Percentiles rank a stretch among this genome's conserved stretches.
Evolutionary conservation across 768 basidiomycete genomes (phyloP).

Genomic region (Hypholoma sublateritium): DNA sequence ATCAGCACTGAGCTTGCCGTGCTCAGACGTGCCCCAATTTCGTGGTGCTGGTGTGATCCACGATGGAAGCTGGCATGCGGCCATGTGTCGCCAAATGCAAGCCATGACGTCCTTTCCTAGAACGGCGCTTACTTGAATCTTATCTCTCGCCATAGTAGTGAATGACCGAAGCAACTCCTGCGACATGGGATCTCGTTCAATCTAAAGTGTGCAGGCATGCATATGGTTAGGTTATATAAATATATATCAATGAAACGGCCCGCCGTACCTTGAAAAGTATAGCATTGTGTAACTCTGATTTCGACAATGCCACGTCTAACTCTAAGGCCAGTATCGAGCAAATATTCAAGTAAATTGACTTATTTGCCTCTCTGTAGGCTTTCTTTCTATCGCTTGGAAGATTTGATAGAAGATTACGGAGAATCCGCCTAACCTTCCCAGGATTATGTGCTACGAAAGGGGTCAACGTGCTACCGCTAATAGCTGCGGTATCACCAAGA

Average conservation of each 20-base stretch:
- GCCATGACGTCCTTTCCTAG: slow-evolving; percentile 30
- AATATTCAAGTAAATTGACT: background rate
- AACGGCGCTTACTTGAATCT: slow-evolving; percentile 3
- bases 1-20: slow-evolving; percentile 32
- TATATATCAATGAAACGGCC: background rate
- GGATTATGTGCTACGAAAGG: too few relatives aligned
- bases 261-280: background rate
- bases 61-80: slow-evolving; percentile 23
- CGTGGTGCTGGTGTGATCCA: slow-evolving; percentile 31
- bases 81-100: slow-evolving; percentile 29
- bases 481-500: too few relatives aligned
- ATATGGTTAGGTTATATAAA: too few relatives aligned
- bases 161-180: too few relatives aligned
- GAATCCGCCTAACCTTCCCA: background rate
- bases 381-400: background rate
- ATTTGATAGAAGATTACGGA: background rate
- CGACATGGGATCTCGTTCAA: too few relatives aligned
- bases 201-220: too few relatives aligned
- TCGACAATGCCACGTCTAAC: background rate
- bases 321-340: background rate
- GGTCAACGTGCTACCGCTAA: too few relatives aligned
- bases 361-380: background rate
- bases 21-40: slow-evolving; percentile 27
- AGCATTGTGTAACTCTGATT: background rate
- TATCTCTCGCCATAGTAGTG: too few relatives aligned